These are phyloP conservation scores for Priceomyces medius DNA, from an alignment of 805 yeast species.

Conservation along the genomic window DNA sequence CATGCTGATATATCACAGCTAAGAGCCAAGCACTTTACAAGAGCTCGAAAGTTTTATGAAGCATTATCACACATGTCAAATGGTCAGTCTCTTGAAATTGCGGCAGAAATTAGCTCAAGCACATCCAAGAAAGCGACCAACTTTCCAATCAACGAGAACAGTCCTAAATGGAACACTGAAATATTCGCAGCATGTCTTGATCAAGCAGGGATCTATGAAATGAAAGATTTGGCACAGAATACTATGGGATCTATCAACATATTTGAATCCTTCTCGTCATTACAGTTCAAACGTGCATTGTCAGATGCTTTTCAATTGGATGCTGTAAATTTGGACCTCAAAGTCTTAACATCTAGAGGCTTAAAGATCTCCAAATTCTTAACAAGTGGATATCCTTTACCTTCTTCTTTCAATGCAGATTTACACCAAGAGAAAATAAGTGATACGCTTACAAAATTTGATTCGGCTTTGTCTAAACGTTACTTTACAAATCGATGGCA, in stretches of 20 bases:
- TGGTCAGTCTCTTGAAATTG: constrained; percentile 24
- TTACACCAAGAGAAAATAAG: constrained; percentile 31
- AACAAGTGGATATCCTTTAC: constrained; percentile 33
- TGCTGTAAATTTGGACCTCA: constrained; percentile 15
- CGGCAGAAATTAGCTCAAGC: constrained; percentile 14
- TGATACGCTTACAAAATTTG: constrained; percentile 31
- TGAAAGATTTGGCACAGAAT: constrained; percentile 31
- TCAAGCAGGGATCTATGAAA: constrained; percentile 44
- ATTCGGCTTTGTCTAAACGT: constrained; percentile 28
- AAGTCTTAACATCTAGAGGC: constrained; percentile 30
- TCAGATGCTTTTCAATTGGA: constrained; percentile 3
- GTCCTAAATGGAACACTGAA: constrained; percentile 30
- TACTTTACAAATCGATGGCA: constrained; percentile 41
- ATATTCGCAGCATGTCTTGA: constrained; percentile 39
- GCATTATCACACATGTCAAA: constrained; percentile 26
- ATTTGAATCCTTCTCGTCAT: constrained; percentile 27
- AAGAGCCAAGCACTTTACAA: constrained; percentile 23
- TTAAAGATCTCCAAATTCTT: constrained; percentile 33
- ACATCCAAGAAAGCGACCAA: constrained; percentile 24
- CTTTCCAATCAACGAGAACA: constrained; percentile 12
- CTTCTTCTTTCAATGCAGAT: constrained; percentile 26
- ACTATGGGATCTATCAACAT: constrained; percentile 35
- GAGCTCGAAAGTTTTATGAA: constrained; percentile 29
- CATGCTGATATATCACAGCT: constrained; percentile 35
- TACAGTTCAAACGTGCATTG: constrained; percentile 21